These are phyloP conservation scores for Epichloe sibirici DNA, from an alignment of 2,329 filamentous ascomycete species.

Conservation along the genomic window DNA sequence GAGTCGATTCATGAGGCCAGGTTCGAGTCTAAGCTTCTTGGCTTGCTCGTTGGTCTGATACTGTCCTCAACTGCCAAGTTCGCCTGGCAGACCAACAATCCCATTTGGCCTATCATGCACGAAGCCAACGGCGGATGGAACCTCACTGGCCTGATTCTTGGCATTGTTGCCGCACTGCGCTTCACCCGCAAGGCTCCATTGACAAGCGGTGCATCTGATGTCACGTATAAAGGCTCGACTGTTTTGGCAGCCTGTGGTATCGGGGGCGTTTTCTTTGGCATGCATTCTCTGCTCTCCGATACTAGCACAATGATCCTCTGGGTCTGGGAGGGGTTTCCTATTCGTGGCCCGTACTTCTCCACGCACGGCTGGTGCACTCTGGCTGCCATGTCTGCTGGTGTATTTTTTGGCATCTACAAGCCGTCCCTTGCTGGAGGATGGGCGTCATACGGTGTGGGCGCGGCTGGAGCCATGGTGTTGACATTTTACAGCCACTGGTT, in stretches of 20 bases:
- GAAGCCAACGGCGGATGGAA: constrained; percentile 87
- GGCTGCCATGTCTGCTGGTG: constrained; percentile 71
- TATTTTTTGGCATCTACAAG: constrained; percentile 62
- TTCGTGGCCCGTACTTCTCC: constrained; percentile 74
- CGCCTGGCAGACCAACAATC: constrained; percentile 88
- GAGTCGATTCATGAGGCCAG: constrained; percentile 62
- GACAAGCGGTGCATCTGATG: constrained; percentile 24
- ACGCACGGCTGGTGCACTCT: constrained; percentile 86
- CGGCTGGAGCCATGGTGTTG: constrained; percentile 63
- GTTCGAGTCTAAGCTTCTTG: constrained; percentile 70
- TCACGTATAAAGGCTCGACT: constrained; percentile 49
- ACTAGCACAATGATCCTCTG: constrained; percentile 98
- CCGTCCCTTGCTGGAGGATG: constrained; percentile 64
- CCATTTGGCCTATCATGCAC: constrained; percentile 92
- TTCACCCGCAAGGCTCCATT: constrained; percentile 57
- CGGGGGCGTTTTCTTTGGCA: constrained; percentile 72
- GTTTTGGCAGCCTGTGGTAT: constrained; percentile 64
- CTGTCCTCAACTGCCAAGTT: constrained; percentile 85
- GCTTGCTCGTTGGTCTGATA: constrained; percentile 71
- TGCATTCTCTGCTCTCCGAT: constrained; percentile 89
- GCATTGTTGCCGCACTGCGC: constrained; percentile 60
- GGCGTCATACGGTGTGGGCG: constrained; percentile 68
- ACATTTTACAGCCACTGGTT: constrained; percentile 73
- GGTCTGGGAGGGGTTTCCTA: constrained; percentile 94
- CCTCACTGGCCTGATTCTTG: constrained; percentile 65